A percentile compares a stretch with the other conserved stretches of the same genome.
Evolutionary conservation across 768 basidiomycete species (phyloP).

Genomic region (Kwoniella pini): DNA sequence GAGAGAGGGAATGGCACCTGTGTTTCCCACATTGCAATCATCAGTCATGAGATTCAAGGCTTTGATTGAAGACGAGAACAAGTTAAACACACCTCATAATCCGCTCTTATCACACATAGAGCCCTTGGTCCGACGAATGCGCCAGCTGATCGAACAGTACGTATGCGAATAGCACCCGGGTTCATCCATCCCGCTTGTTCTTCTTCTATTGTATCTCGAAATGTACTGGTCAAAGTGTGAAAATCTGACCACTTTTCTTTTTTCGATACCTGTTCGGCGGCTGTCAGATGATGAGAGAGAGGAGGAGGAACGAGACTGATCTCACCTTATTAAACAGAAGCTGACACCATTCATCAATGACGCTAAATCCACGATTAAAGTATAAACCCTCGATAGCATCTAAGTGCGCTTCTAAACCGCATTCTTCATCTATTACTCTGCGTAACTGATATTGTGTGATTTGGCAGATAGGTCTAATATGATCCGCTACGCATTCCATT

Average conservation of each 20-base stretch:
- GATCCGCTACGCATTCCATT: not conserved
- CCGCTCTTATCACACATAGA: constrained; percentile 11
- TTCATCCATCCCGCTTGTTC: constrained; percentile 33
- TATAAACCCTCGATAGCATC: constrained; percentile 46
- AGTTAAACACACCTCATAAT: constrained; percentile 18
- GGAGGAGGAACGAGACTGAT: too few relatives aligned
- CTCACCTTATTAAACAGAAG: constrained; percentile 37
- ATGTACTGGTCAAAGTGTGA: constrained; percentile 33
- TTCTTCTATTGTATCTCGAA: constrained; percentile 31
- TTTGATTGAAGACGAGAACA: not conserved
- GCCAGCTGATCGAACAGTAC: constrained; percentile 6
- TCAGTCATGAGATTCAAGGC: too few relatives aligned
- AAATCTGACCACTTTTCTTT: constrained; percentile 36
- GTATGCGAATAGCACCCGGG: constrained; percentile 35
- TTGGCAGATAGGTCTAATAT: constrained; percentile 29
- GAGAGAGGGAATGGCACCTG: constrained; percentile 49
- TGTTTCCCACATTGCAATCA: not conserved
- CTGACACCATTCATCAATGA: constrained; percentile 36
- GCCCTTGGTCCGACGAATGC: constrained; percentile 8
- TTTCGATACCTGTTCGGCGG: constrained; percentile 5
- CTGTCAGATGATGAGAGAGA: not conserved
- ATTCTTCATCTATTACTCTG: constrained; percentile 40
- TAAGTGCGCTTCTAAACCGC: constrained; percentile 42
- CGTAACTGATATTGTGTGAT: constrained; percentile 33
- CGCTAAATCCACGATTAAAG: constrained; percentile 20